These are phyloP conservation scores for Grosmannia huntii DNA, from an alignment of 2,329 filamentous ascomycete species.

Conservation along the genomic window DNA sequence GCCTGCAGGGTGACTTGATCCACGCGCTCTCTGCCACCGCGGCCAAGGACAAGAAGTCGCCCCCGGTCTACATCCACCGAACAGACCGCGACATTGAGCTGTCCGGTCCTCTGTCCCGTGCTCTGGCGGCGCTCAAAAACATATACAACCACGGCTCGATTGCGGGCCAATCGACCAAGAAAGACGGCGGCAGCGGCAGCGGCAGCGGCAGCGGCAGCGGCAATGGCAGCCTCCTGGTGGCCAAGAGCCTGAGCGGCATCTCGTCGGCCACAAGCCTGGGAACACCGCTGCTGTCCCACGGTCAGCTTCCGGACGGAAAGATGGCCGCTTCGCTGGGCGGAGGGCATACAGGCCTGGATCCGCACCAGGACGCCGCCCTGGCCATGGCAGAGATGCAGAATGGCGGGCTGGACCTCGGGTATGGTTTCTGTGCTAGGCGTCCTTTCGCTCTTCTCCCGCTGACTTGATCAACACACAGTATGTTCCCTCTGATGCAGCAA, in stretches of 20 bases:
- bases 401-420: constrained; percentile 22
- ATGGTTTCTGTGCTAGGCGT: not conserved
- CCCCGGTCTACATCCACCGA: constrained; percentile 37
- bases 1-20: constrained; percentile 52
- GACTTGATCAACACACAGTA: not conserved
- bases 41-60: constrained; percentile 45
- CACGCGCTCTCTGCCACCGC: constrained; percentile 50
- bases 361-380: constrained; percentile 48
- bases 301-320: not conserved
- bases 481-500: constrained; percentile 22
- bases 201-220: too few species aligned
- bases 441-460: too few species aligned
- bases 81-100: constrained; percentile 49
- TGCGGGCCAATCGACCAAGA: constrained; percentile 19
- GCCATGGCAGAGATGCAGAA: constrained; percentile 56
- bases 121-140: constrained; percentile 47
- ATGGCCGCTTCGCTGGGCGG: not conserved
- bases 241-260: not conserved
- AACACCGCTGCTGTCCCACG: not conserved
- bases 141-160: constrained; percentile 49
- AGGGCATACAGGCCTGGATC: constrained; percentile 26
- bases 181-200: constrained; percentile 32
- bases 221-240: constrained; percentile 11
- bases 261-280: not conserved
- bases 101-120: constrained; percentile 47